Conservation (phyloP, 1,139 yeast genomes). For the Hansenula sp. region DNA sequence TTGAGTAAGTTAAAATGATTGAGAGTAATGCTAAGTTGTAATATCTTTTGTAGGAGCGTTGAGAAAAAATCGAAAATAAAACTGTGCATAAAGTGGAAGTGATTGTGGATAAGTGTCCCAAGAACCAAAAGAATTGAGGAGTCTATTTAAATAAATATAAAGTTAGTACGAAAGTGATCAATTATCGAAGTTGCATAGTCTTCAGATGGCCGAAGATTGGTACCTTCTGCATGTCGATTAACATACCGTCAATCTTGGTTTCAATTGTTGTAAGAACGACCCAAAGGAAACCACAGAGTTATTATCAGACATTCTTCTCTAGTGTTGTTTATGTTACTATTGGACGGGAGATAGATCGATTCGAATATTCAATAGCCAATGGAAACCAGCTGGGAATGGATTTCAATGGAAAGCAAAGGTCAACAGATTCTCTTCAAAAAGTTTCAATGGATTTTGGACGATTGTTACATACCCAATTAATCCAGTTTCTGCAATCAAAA, state of each 20-base stretch:
- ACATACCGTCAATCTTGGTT: conserved; percentile 11
- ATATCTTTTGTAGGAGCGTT: conserved; percentile 29
- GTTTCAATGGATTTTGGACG: neutral
- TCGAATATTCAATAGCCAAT: neutral
- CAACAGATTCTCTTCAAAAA: too few relatives aligned
- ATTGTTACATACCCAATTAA: neutral
- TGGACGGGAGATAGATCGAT: neutral
- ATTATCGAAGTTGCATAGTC: too few relatives aligned
- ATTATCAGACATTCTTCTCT: neutral
- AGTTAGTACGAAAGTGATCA: neutral
- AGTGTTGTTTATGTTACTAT: too few relatives aligned
- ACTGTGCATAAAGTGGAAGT: conserved; percentile 50
- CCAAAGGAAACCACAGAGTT: conserved; percentile 4
- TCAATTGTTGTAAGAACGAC: conserved; percentile 7
- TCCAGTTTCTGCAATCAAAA: too few relatives aligned
- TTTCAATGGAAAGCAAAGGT: too few relatives aligned
- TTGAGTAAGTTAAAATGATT: conserved; percentile 68
- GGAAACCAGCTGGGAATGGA: too few relatives aligned
- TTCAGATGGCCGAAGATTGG: neutral
- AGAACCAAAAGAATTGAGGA: conserved; percentile 35
- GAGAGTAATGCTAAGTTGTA: conserved; percentile 54
- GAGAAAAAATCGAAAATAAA: conserved; percentile 35
- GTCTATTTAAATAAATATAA: conserved; percentile 17
- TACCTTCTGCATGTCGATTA: neutral
- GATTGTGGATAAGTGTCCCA: conserved; percentile 70